phyloP scores from a whole-genome alignment of 192 early-diverging fungal genomes.

The Coemansia sp. region DNA sequence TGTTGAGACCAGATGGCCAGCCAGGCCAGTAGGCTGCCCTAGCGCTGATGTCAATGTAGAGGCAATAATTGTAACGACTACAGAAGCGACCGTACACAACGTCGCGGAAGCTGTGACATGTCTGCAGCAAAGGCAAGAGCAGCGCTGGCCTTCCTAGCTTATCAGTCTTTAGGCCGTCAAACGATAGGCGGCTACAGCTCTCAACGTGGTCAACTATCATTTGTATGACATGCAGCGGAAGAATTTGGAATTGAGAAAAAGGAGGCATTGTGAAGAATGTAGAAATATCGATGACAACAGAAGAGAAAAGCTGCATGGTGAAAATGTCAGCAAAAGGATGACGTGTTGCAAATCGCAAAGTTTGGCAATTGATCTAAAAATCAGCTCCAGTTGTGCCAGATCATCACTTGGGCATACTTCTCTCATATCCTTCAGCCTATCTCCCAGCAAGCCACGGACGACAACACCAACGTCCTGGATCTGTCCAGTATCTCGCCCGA shows the following conservation, averaged over 20 bases:
- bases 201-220: background rate
- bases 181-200: background rate
- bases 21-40: background rate
- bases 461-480: no score
- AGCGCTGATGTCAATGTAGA: background rate
- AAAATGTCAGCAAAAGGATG: no score
- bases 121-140: background rate
- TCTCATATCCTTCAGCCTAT: no score
- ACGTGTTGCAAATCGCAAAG: no score
- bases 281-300: no score
- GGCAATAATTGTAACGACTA: background rate
- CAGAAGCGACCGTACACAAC: background rate
- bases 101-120: background rate
- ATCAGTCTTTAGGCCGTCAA: background rate
- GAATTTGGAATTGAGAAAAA: background rate
- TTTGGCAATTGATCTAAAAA: no score
- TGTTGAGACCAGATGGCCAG: background rate
- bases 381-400: no score
- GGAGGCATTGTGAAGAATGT: no score
- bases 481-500: no score
- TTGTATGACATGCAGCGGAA: background rate
- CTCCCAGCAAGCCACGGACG: no score
- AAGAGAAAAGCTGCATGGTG: no score
- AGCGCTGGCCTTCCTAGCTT: background rate
- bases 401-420: no score